Conservation (phyloP, 192 early-diverging fungal genomes). For the Gigaspora rosea region DNA sequence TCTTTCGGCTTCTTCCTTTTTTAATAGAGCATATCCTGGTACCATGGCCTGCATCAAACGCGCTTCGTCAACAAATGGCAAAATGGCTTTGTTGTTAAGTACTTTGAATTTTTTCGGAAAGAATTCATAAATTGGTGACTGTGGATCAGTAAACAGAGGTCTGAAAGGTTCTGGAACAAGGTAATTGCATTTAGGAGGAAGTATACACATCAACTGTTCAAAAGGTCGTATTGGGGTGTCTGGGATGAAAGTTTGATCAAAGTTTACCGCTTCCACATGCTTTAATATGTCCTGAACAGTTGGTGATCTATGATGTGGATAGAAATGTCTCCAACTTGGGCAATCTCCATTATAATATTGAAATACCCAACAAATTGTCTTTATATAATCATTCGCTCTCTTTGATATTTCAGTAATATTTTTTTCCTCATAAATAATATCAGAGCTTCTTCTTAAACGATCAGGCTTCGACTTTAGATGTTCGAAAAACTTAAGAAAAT, state of each 20-base stretch:
- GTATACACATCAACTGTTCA: conserved; percentile 31
- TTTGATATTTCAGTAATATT: neutral
- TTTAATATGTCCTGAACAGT: conserved; percentile 17
- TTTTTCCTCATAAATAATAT: neutral
- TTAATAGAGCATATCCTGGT: conserved; percentile 1
- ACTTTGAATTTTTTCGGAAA: neutral
- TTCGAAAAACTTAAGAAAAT: neutral
- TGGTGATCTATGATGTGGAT: conserved; percentile 27
- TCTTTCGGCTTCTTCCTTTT: neutral
- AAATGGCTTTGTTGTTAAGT: neutral
- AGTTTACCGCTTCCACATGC: neutral
- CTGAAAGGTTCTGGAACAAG: conserved; percentile 25
- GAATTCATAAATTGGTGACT: conserved; percentile 18
- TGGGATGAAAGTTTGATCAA: conserved; percentile 10
- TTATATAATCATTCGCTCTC: conserved; percentile 31
- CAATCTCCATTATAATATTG: conserved; percentile 29
- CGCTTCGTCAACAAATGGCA: conserved; percentile 31
- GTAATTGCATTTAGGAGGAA: conserved; percentile 9
- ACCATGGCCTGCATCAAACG: conserved; percentile 6
- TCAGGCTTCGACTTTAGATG: neutral
- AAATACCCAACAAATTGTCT: conserved; percentile 18
- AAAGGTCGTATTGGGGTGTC: conserved; percentile 25
- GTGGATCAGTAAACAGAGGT: neutral
- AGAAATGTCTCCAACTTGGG: conserved; percentile 28
- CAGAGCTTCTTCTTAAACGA: neutral